Evolutionary conservation across 495 filamentous ascomycete genomes (phyloP), one percentile per base, ranked within the genome.

Genomic region (Tuber umbilicatum): DNA sequence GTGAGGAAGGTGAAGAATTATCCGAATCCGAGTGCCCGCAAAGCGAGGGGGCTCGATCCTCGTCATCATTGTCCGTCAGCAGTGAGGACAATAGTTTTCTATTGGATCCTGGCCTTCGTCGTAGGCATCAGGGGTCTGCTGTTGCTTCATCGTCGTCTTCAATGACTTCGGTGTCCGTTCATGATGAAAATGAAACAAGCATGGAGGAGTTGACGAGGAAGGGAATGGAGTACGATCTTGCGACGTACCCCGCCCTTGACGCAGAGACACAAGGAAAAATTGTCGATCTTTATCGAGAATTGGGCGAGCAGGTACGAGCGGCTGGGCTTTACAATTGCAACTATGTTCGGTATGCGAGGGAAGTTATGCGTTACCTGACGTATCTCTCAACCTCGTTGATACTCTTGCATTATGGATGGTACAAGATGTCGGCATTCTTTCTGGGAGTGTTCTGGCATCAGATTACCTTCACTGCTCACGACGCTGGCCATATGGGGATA

Each of bases 401-500:
- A n/a, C 90, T 90, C 75, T 86, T 98, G 5, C 87, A 83, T 6
- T 85, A 85, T 81, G 88, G 88, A 21, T 97, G 93, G 92, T 99
- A 93, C 82, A 87, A 84, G 40, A 84, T 85, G 4, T 92, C 91
- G 64, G 94, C 89, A 9, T 85, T 93, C 73, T 94, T 89, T 80
- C 85, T 98, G 64, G 95, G 94, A 31, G 86, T 88, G 69, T 89
- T 97, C 81, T 99, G 95, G 95, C 95, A 99, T 81, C 95, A 99
- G 81, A 88, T 97, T 41, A 92, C 95, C 67, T 99, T 99, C 84
- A 90, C 91, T 7, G 95, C 93, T 77, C 95, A 99, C 85, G 95
- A 99, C 87, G 93, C 95, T 50, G 94, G 94, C 9, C 95, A 99
- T 83, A 97, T 97, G 91, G 95, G 92, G 74, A 97, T 99, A 76